Base-by-base conservation (phyloP, 1,284 basidiomycete genomes). In the Trametes hirsuta region DNA sequence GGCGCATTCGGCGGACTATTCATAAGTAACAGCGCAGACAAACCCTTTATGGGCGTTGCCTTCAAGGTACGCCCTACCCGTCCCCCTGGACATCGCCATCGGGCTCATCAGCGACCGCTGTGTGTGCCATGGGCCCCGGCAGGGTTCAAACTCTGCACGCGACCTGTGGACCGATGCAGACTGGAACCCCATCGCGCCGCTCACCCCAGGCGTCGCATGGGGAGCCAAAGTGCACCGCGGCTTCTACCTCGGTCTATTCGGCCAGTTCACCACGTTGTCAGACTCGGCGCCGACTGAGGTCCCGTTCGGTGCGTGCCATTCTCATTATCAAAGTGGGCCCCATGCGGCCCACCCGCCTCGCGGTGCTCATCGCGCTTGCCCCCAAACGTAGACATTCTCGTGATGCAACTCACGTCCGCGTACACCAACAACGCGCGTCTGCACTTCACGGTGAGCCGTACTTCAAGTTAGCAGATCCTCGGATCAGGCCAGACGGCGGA, bases 231-330 rank as follows among this genome's bases (percentile, higher is more conserved):
- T 55, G 21, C 61, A 62, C 18, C 34, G 37, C 12, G 61, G 61
- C 10, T 62, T 62, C 44, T 58, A 62, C 42, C 6, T 24, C 14
- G 53, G 48, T 30, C n/a, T 62, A 22, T 62, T 62, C 34, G 56
- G 52, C 15, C 5, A 49, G 14, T 62, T 59, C 53, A 35, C 44
- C 30, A 30, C 30, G 30, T 30, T 18, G 41, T 2, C 25, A 18
- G n/a, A n/a, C 8, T 30, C 4, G n/a, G 35, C 2, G 12, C 11
- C 6, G 30, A 30, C 30, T 30, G 46, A 50, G 25, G 30, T 50
- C 10, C 58, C 58, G 0, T 60, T 60, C 41, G 58, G 53, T 60
- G 47, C 39, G 5, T 30, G 30, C 18, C 30, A 30, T 30, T 30
- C 30, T 30, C 5, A 30, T 30, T 8, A 30, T 30, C 8, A 4